These are phyloP conservation scores for Jaltomata sinuosa DNA, from an alignment of 257 asterid species.

Conservation along the genomic window DNA sequence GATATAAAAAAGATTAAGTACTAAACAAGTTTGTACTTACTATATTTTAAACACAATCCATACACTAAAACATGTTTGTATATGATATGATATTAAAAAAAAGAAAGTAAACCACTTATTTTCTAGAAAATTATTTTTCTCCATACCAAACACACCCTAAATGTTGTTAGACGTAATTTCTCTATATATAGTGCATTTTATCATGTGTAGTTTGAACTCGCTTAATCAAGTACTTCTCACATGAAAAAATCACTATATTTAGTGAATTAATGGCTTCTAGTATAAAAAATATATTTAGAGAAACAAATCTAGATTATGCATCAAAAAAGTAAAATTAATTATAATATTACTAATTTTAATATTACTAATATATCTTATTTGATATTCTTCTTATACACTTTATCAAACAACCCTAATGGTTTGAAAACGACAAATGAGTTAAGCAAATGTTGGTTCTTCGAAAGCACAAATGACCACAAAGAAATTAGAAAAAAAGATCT, in stretches of 20 bases:
- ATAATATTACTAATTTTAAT: too few relatives aligned
- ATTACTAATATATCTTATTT: too few relatives aligned
- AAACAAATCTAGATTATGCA: neutral
- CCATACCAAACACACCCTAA: too few relatives aligned
- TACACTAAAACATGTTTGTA: too few relatives aligned
- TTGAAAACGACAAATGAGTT: neutral
- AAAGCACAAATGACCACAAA: neutral
- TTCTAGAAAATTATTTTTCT: too few relatives aligned
- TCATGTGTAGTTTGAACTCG: neutral
- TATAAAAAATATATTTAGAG: neutral
- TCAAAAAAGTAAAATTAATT: neutral
- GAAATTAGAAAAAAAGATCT: neutral
- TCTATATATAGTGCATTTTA: neutral
- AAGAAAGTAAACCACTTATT: too few relatives aligned
- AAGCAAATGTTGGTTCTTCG: neutral
- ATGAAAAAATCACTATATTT: neutral
- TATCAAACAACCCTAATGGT: neutral
- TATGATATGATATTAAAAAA: too few relatives aligned
- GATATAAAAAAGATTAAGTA: too few relatives aligned
- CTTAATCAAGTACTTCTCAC: neutral
- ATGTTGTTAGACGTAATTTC: neutral
- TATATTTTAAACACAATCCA: too few relatives aligned
- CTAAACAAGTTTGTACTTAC: too few relatives aligned
- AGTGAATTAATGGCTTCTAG: neutral
- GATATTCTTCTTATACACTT: too few relatives aligned